A percentile compares a stretch with the other conserved stretches of the same genome.
Conservation (phyloP, 2,329 filamentous ascomycete species). For the Penicillium griseofulvum region DNA sequence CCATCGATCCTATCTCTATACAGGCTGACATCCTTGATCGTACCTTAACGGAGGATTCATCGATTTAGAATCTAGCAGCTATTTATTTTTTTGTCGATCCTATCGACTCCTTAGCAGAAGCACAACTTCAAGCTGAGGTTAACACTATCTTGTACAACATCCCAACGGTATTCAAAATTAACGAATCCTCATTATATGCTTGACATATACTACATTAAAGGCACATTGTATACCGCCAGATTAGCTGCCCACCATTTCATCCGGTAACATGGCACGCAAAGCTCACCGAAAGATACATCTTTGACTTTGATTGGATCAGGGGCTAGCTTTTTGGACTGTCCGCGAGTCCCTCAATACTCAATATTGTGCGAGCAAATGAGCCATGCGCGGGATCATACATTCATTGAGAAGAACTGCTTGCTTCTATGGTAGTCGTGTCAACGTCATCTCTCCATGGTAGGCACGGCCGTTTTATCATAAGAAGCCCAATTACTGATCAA, state of each 20-base stretch:
- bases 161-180: too few relatives aligned
- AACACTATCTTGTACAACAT: too few relatives aligned
- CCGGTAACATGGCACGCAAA: constrained; percentile 26
- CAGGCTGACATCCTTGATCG: too few relatives aligned
- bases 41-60: too few relatives aligned
- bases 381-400: constrained; percentile 40
- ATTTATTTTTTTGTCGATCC: too few relatives aligned
- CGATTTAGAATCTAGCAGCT: too few relatives aligned
- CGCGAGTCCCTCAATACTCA: constrained; percentile 38
- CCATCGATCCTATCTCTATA: too few relatives aligned
- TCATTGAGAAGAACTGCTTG: constrained; percentile 32
- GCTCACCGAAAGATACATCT: constrained; percentile 24
- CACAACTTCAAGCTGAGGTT: too few relatives aligned
- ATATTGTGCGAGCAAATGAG: constrained; percentile 40
- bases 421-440: constrained; percentile 36
- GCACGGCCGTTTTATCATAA: background rate
- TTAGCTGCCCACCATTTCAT: constrained; percentile 42
- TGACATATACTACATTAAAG: too few relatives aligned
- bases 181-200: too few relatives aligned
- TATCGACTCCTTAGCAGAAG: too few relatives aligned
- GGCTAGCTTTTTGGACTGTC: constrained; percentile 35
- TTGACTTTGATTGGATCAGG: constrained; percentile 36
- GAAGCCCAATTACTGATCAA: background rate
- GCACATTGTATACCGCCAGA: too few relatives aligned
- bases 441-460: constrained; percentile 40